Conservation (phyloP, 176 grass and related monocot species). For the Olyra latifolia region DNA sequence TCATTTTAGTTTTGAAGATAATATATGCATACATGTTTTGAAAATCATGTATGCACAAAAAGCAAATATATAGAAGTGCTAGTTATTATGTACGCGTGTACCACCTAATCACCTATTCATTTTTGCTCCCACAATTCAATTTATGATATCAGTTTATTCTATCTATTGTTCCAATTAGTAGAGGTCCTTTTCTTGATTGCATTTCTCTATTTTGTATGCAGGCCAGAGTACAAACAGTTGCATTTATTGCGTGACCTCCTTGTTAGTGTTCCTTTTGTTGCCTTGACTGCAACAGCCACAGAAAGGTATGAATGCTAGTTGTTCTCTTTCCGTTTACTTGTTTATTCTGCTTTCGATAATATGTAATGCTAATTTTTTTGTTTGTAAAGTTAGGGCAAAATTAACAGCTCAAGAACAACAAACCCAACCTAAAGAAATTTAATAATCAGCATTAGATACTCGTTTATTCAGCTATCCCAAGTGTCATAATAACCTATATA, state of each 20-base stretch:
- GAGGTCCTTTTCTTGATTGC: background rate
- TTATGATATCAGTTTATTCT: background rate
- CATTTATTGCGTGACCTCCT: conserved; percentile 69
- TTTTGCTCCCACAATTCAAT: background rate
- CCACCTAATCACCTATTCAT: background rate
- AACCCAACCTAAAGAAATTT: background rate
- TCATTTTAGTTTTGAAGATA: conserved; percentile 13
- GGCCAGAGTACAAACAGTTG: conserved; percentile 82
- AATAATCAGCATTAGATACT: background rate
- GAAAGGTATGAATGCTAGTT: conserved; percentile 58
- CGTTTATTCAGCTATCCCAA: background rate
- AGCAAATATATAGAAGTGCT: background rate
- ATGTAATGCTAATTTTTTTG: background rate
- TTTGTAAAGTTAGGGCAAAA: background rate
- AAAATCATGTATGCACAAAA: conserved; percentile 13
- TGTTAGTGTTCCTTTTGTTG: conserved; percentile 80
- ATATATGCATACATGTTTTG: background rate
- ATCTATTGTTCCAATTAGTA: background rate
- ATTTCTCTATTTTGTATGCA: conserved; percentile 42
- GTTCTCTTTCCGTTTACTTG: background rate
- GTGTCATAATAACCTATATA: background rate
- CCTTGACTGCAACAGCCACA: conserved; percentile 93
- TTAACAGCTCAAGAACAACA: background rate
- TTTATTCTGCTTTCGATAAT: conserved; percentile 11
- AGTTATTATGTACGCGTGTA: conserved; percentile 24